Conservation (phyloP, 1,139 yeast species). For the Tardiomyces digboiensis region DNA sequence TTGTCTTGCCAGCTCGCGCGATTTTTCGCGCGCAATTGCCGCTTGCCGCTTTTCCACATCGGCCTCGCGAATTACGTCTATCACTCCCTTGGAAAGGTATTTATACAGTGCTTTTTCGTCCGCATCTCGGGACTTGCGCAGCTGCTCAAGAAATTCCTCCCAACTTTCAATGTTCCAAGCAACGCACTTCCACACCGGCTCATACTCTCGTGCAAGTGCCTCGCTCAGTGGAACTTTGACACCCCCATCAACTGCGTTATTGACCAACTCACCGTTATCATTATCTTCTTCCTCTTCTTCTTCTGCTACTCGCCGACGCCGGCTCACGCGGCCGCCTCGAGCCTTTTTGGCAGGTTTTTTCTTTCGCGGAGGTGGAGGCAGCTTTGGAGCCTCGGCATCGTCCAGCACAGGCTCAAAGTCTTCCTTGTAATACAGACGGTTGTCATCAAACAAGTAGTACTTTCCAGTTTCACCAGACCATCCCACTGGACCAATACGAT, state of each 20-base stretch:
- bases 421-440: slow-evolving; percentile 21
- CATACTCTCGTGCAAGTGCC: slow-evolving; percentile 18
- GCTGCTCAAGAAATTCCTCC: slow-evolving; percentile 16
- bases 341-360: slow-evolving; percentile 5
- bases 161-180: slow-evolving; percentile 25
- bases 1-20: slow-evolving; percentile 14
- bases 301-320: background rate
- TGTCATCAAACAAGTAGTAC: slow-evolving; percentile 28
- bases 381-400: slow-evolving; percentile 7
- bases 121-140: slow-evolving; percentile 11
- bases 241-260: background rate
- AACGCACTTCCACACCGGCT: slow-evolving; percentile 24
- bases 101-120: slow-evolving; percentile 9
- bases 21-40: slow-evolving; percentile 16
- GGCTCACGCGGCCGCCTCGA: slow-evolving; percentile 2
- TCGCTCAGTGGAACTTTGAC: slow-evolving; percentile 10
- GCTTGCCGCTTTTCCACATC: slow-evolving; percentile 18
- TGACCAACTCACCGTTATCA: background rate
- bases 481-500: slow-evolving; percentile 26
- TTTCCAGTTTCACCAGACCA: slow-evolving; percentile 21
- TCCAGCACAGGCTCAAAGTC: slow-evolving; percentile 17
- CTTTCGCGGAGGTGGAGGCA: slow-evolving; percentile 1
- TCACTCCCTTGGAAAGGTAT: slow-evolving; percentile 15
- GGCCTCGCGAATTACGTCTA: slow-evolving; percentile 21
- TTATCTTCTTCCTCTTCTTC: slow-evolving; percentile 1